Base-by-base conservation (phyloP, 2,329 filamentous ascomycete genomes). In the Diaporthe batatas region DNA sequence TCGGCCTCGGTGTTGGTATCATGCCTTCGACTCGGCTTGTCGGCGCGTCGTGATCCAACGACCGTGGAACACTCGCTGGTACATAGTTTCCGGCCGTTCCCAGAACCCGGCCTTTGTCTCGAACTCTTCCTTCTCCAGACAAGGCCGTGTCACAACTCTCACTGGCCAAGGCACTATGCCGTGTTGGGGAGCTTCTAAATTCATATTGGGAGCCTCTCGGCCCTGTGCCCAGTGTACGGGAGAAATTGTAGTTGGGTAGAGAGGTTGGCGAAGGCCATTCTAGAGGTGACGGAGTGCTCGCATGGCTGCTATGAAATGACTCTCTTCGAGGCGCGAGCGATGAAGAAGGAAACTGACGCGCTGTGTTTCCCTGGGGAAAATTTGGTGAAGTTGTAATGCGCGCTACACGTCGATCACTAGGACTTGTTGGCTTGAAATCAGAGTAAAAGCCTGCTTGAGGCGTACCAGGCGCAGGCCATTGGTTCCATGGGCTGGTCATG, bases 401-500 rank as follows among this genome's bases (percentile, higher is more conserved):
- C 55, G 65, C 53, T 16, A 47, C 3, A 2, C 47, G 58, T 6
- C 64, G 68, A 18, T 68, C 68, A 16, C 47, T 59, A 32, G 39
- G n/a, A 10, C 29, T 54, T 21, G 47, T 47, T 25, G 44, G 12
- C 39, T 69, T 68, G 64, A 72, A 49, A 39, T 68, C 44, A 69
- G 70, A 25, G 68, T 68, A 59, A n/a, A 71, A 32, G 62, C 77
- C 75, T 71, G 71, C 68, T 68, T 74, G 72, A 32, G 77, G 71
- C 72, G 79, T 79, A 71, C 76, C 76, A 44, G 80, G 80, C 62
- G 77, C 75, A 65, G 71, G 54, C 80, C 78, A 82, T 74, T 75
- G 75, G 74, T 79, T 78, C 59, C 78, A 78, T 68, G 80, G 77
- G 77, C 80, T 79, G 74, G 81, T 79, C 82, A 83, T 83, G 69